A percentile compares a stretch with the other conserved stretches of the same genome.
phyloP scores from a whole-genome alignment of 2,329 filamentous ascomycete genomes.

The Fusarium solani-melongenae region DNA sequence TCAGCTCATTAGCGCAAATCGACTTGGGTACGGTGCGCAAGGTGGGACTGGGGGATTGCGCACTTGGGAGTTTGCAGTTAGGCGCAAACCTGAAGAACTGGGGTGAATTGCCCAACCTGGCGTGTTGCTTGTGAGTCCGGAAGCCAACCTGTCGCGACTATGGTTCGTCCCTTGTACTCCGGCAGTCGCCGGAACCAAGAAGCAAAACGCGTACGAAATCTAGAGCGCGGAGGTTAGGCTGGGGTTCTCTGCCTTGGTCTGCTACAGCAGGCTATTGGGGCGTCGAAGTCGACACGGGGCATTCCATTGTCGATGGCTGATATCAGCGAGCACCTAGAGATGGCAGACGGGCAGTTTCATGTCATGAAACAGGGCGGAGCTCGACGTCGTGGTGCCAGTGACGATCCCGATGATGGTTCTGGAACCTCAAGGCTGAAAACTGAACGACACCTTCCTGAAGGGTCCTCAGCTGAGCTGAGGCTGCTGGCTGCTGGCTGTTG shows the following conservation, averaged over 20 bases:
- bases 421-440: constrained; percentile 28
- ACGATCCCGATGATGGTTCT: constrained; percentile 23
- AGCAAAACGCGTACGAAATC: not conserved
- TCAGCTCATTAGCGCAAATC: constrained; percentile 42
- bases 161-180: constrained; percentile 22
- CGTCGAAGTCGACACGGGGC: not conserved
- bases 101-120: constrained; percentile 14
- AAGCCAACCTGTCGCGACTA: constrained; percentile 7
- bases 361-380: constrained; percentile 24
- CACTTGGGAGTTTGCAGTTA: constrained; percentile 19
- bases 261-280: not conserved
- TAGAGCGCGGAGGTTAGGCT: not conserved
- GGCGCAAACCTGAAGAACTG: constrained; percentile 25
- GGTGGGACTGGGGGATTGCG: constrained; percentile 6
- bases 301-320: not conserved
- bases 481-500: constrained; percentile 20
- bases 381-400: constrained; percentile 1
- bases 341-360: constrained; percentile 14
- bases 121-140: constrained; percentile 15
- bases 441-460: constrained; percentile 29
- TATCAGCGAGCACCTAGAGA: not conserved
- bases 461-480: constrained; percentile 14
- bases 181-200: constrained; percentile 24
- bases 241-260: not conserved
- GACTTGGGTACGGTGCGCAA: constrained; percentile 26